phyloP scores from a whole-genome alignment of 2,329 filamentous ascomycete species.

The Fusarium albosuccineum region DNA sequence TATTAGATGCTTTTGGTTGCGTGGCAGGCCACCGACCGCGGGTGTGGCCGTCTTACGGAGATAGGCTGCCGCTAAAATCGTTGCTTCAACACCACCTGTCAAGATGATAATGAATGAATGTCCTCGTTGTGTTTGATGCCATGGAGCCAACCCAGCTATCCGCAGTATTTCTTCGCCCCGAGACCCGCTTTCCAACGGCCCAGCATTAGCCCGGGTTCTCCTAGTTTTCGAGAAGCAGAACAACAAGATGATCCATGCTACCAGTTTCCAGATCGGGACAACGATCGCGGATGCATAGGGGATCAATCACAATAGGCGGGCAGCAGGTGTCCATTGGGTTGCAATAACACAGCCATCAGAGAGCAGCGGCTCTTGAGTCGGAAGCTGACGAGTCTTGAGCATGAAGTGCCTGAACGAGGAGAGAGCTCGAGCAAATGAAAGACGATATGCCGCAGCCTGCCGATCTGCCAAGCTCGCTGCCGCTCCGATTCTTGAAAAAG shows the following conservation, averaged over 20 bases:
- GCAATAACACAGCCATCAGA: conserved; percentile 4
- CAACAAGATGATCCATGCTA: conserved; percentile 2
- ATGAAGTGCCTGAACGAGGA: background rate
- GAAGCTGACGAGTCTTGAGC: conserved; percentile 7
- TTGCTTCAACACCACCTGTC: background rate
- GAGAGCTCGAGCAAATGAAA: conserved; percentile 10
- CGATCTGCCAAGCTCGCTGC: conserved; percentile 20
- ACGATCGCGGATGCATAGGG: conserved; percentile 8
- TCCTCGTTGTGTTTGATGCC: no score
- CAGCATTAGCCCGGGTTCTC: conserved; percentile 4
- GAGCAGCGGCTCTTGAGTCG: background rate
- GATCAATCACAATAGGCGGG: background rate
- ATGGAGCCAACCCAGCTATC: background rate
- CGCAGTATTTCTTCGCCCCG: background rate
- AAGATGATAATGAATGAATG: no score
- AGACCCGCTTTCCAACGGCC: conserved; percentile 3
- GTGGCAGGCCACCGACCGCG: background rate
- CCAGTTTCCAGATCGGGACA: conserved; percentile 20
- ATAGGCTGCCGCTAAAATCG: conserved; percentile 5
- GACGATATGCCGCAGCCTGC: conserved; percentile 8
- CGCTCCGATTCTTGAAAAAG: conserved; percentile 11
- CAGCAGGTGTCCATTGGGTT: conserved; percentile 15
- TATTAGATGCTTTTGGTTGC: background rate
- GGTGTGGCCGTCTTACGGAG: conserved; percentile 2
- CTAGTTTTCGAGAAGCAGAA: conserved; percentile 17